Evolutionary conservation across 2,329 filamentous ascomycete genomes (phyloP).

Genomic region (Fusarium sp.): DNA sequence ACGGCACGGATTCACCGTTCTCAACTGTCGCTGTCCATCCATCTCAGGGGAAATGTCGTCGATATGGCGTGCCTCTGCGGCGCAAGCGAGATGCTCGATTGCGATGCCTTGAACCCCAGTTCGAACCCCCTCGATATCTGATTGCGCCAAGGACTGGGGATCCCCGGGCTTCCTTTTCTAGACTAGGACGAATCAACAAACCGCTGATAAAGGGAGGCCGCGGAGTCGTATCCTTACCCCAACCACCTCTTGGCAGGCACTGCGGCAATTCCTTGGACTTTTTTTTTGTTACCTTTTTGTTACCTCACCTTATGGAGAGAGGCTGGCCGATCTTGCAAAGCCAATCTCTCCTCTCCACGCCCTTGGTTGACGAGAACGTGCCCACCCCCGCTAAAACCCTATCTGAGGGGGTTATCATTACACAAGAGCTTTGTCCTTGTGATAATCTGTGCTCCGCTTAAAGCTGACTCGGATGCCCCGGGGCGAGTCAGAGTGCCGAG

Average conservation of each 20-base stretch:
- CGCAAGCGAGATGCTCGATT: not conserved
- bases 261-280: conserved; percentile 1
- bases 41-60: not conserved
- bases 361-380: not conserved
- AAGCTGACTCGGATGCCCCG: not conserved
- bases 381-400: not conserved
- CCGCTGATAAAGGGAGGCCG: not conserved
- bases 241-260: conserved; percentile 5
- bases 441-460: not conserved
- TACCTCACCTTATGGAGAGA: conserved; percentile 18
- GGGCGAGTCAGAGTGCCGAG: not conserved
- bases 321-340: not conserved
- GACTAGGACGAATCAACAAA: not conserved
- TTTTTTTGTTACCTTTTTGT: conserved; percentile 25
- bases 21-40: not conserved
- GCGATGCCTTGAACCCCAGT: not conserved
- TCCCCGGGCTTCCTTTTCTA: not conserved
- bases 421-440: not conserved
- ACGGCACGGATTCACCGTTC: not conserved
- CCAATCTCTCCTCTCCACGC: not conserved
- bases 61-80: not conserved
- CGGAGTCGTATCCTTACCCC: conserved; percentile 4
- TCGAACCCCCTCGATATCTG: not conserved
- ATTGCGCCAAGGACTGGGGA: not conserved
- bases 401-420: conserved; percentile 1